Percentiles rank a stretch among this genome's conserved stretches.
Evolutionary conservation across 192 early-diverging fungal species (phyloP).

Genomic region (Phycomyces nitens): DNA sequence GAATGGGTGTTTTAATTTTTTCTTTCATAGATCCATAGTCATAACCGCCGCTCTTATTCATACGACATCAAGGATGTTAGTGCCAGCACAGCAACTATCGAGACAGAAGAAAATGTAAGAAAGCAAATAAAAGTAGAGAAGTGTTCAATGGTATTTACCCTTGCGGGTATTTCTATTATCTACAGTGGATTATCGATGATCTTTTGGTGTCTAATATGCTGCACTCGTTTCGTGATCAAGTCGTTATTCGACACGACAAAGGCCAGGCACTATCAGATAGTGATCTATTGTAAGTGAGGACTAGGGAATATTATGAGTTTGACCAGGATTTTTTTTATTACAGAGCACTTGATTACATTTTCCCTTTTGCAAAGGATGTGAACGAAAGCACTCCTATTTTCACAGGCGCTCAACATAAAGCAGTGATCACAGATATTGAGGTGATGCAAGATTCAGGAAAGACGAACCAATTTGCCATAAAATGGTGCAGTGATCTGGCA

Average conservation of each 20-base stretch:
- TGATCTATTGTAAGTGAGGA: not conserved
- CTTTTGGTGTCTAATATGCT: not conserved
- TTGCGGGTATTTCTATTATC: too few relatives aligned
- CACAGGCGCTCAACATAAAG: not conserved
- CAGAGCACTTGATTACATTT: not conserved
- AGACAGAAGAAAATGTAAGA: too few relatives aligned
- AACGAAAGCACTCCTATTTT: not conserved
- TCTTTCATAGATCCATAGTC: not conserved
- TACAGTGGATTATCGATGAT: not conserved
- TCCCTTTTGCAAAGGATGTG: not conserved
- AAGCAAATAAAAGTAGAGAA: too few relatives aligned
- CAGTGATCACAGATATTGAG: not conserved
- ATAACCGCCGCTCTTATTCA: not conserved
- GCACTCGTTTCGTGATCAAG: not conserved
- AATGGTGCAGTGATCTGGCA: not conserved
- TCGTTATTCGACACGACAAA: not conserved
- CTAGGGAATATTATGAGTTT: not conserved
- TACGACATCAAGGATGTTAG: not conserved
- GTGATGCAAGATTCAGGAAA: not conserved
- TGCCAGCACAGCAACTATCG: too few relatives aligned
- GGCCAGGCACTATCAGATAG: not conserved
- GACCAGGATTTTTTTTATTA: not conserved
- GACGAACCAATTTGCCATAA: not conserved
- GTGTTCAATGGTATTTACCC: too few relatives aligned
- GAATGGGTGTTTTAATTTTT: not conserved